A percentile compares a stretch with the other conserved stretches of the same genome.
These are phyloP conservation scores for Pulveroboletus ravenelii DNA, from an alignment of 768 basidiomycete genomes.

Conservation along the genomic window DNA sequence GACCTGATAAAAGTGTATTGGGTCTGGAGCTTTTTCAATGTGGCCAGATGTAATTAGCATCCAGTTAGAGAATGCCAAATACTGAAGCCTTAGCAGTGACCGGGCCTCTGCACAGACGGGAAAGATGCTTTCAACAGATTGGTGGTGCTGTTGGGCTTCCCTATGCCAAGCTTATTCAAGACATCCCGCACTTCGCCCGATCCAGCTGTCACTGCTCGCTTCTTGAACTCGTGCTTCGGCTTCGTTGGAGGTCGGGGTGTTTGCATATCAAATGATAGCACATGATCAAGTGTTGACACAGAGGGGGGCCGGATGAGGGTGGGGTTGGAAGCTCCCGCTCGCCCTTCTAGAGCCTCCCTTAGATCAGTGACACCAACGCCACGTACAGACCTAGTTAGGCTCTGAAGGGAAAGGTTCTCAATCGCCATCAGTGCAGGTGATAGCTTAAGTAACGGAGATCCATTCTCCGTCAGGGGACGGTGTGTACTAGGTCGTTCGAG, in stretches of 20 bases:
- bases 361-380: constrained; percentile 86
- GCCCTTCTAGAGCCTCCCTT: constrained; percentile 83
- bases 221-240: constrained; percentile 54
- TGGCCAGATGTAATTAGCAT: constrained; percentile 5
- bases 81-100: constrained; percentile 34
- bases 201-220: constrained; percentile 44
- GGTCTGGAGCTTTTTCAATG: constrained; percentile 13
- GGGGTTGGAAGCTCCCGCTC: constrained; percentile 77
- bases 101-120: constrained; percentile 46
- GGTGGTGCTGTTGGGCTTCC: constrained; percentile 57
- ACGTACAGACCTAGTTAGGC: constrained; percentile 70
- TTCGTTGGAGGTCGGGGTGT: constrained; percentile 43
- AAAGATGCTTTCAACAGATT: constrained; percentile 71
- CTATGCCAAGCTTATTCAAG: constrained; percentile 77
- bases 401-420: constrained; percentile 85
- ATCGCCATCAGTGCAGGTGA: constrained; percentile 87
- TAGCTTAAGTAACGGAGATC: constrained; percentile 72
- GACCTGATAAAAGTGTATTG: constrained; percentile 8
- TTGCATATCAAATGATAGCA: constrained; percentile 44
- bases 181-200: constrained; percentile 77
- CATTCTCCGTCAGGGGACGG: constrained; percentile 63
- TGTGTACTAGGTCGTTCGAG: constrained; percentile 49
- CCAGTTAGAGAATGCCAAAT: background rate
- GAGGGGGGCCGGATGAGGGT: constrained; percentile 65
- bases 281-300: constrained; percentile 71